These are phyloP conservation scores for Sideroxylon spinosum DNA, from an alignment of 179 eudicot species.

Conservation along the genomic window DNA sequence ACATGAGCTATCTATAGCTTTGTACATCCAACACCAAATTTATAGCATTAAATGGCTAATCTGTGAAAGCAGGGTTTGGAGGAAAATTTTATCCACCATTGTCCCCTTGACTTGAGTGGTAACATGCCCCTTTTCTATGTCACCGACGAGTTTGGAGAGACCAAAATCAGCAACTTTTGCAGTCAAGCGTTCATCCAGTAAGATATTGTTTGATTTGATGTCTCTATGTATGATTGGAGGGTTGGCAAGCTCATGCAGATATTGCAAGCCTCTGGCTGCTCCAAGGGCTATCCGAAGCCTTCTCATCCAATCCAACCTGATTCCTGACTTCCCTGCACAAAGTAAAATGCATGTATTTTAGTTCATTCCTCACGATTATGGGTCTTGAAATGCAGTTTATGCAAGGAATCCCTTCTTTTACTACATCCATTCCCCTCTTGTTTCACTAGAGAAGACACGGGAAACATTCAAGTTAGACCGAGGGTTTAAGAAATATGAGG, in stretches of 20 bases:
- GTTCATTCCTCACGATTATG: not conserved
- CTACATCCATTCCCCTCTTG: not conserved
- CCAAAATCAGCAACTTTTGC: slow-evolving; percentile 60
- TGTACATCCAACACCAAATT: not conserved
- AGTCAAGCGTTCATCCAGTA: slow-evolving; percentile 35
- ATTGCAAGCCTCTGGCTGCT: slow-evolving; percentile 43
- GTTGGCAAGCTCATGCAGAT: slow-evolving; percentile 42
- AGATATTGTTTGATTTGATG: slow-evolving; percentile 40
- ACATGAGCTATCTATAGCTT: not conserved
- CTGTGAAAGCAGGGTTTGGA: not conserved
- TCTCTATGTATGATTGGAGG: slow-evolving; percentile 53
- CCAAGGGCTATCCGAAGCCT: slow-evolving; percentile 43
- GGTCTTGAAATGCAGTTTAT: not conserved
- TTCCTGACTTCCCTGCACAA: slow-evolving; percentile 40
- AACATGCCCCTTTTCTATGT: slow-evolving; percentile 27
- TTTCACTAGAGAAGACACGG: not conserved
- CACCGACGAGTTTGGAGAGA: slow-evolving; percentile 33
- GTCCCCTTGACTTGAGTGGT: slow-evolving; percentile 54
- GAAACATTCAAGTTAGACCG: not conserved
- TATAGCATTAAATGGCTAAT: not conserved
- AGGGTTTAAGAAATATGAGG: too few species aligned
- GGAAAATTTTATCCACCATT: slow-evolving; percentile 28
- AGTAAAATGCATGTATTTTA: not conserved
- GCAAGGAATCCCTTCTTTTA: not conserved
- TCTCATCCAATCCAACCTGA: slow-evolving; percentile 46